Evolutionary conservation across 1,284 basidiomycete species (phyloP).

Genomic region (Hymenochaete sp.): DNA sequence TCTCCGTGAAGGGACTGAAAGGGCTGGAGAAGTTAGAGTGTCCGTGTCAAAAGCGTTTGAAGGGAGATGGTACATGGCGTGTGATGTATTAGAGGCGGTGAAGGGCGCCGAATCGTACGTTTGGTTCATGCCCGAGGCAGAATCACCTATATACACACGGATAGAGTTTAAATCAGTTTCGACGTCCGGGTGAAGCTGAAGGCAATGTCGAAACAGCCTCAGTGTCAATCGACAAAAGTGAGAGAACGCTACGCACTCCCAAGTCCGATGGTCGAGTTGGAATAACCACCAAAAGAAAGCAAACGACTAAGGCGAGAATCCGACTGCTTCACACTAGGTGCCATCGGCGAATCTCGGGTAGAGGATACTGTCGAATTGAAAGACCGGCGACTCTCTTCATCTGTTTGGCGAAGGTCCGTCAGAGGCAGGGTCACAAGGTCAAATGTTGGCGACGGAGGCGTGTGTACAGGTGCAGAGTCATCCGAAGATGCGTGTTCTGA

Average conservation of each 20-base stretch:
- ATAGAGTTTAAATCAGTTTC: too few species aligned
- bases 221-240: neutral
- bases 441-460: constrained; percentile 16
- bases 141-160: constrained; percentile 4
- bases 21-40: neutral
- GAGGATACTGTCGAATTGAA: constrained; percentile 9
- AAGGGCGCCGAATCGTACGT: neutral
- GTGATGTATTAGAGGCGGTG: too few species aligned
- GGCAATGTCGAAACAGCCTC: constrained; percentile 7
- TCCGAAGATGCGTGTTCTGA: constrained; percentile 16
- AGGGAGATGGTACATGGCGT: too few species aligned
- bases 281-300: too few species aligned
- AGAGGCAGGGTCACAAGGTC: constrained; percentile 10
- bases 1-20: neutral
- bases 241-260: neutral
- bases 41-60: neutral
- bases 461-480: constrained; percentile 14
- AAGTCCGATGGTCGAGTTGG: neutral
- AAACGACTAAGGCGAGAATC: neutral
- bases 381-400: constrained; percentile 8
- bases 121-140: too few species aligned
- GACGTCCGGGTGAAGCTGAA: too few species aligned
- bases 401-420: too few species aligned
- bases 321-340: neutral
- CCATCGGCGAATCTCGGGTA: constrained; percentile 2